Evolutionary conservation across 257 asterid species (phyloP), one percentile per base, ranked within the genome.

Genomic region (Mitragyna speciosa): DNA sequence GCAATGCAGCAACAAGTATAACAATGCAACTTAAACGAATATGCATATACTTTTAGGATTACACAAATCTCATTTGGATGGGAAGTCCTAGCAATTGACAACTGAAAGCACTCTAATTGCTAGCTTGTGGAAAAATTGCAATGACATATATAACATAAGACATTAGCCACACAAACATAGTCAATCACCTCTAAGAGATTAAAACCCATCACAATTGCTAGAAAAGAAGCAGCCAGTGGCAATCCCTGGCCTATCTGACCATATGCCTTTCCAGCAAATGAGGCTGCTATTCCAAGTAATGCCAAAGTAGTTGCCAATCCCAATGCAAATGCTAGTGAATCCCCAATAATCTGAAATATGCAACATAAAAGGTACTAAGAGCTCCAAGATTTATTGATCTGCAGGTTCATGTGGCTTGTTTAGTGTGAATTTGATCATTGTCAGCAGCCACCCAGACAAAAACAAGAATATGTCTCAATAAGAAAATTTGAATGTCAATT

Each of bases 211-310:
- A 89, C 75, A 82, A 92, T 86, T 70, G 98, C 98, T 79, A 93
- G 81, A 83, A 84, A 72, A n/a, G 99, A 93, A 82, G 99, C 98
- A 83, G 92, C 99, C 78, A 93, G 41, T 9, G 99, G 99, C 68
- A 95, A 83, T 70, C 99, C 99, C 83, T 92, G 98, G 66, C 99
- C 98, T 56, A 95, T 83, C 84, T 95, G 99, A 82, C 98, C 99
- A 82, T 93, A 95, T 45, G 99, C 98, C 89, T 93, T 95, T 82
- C 99, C 99, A 73, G 99, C 99, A 88, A 93, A 90, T 68, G 99
- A 94, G 80, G 99, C 99, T 61, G 89, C 99, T 66, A 95, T 81
- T 59, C 99, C 99, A 74, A 95, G 95, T 66, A 95, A 82, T 76
- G 99, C 99, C 80, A 95, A 81, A 17, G 99, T 92, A 33, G 98